Percentiles rank a stretch among this genome's conserved stretches.
Evolutionary conservation across 164 flowering plant species (phyloP).

Genomic region (Magnolia kwangsiensis): DNA sequence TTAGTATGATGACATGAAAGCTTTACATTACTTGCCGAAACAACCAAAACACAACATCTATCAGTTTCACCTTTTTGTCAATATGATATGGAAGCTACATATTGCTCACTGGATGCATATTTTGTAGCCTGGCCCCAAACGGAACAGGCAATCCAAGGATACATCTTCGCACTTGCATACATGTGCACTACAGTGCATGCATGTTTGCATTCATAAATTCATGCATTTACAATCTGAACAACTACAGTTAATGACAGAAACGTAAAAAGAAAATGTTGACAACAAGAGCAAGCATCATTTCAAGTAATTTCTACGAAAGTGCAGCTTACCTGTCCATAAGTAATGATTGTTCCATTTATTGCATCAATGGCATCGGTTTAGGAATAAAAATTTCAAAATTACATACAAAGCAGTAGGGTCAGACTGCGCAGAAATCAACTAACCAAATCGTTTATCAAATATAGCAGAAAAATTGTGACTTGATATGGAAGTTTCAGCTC

Average conservation of each 20-base stretch:
- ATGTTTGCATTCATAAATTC: too few relatives aligned
- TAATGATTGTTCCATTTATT: constrained; percentile 73
- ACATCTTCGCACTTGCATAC: too few relatives aligned
- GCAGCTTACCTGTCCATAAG: constrained; percentile 76
- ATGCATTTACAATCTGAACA: too few relatives aligned
- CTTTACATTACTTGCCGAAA: background rate
- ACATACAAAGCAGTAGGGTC: background rate
- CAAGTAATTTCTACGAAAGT: background rate
- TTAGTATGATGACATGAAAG: background rate
- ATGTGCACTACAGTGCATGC: too few relatives aligned
- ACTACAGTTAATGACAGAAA: too few relatives aligned
- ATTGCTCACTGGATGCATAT: background rate
- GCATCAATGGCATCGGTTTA: constrained; percentile 59
- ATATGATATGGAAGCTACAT: background rate
- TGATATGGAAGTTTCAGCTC: too few relatives aligned
- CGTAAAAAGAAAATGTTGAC: too few relatives aligned
- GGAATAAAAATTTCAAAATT: constrained; percentile 4
- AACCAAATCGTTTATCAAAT: background rate
- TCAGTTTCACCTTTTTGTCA: background rate
- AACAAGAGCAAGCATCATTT: too few relatives aligned
- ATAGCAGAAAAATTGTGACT: too few relatives aligned
- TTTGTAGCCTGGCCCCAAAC: background rate
- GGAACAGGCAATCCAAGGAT: background rate
- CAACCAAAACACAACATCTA: background rate
- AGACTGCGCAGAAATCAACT: background rate